phyloP scores from a whole-genome alignment of 257 asterid species.

The Capsicum rhomboideum region DNA sequence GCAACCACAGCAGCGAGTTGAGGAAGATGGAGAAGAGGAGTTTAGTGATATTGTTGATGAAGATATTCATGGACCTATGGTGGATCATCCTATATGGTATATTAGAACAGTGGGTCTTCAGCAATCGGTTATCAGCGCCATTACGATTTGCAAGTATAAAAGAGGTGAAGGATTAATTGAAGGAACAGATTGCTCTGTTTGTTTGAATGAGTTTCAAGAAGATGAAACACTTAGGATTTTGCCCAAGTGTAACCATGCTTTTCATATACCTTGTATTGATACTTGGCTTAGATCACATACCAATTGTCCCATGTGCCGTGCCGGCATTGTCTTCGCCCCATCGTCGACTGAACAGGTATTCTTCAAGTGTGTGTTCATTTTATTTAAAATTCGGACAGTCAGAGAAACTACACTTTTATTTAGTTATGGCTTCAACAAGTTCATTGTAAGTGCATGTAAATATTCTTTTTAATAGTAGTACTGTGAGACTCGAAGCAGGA shows the following conservation, averaged over 20 bases:
- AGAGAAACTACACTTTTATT: background rate
- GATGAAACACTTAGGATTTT: slow-evolving; percentile 53
- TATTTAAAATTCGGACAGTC: background rate
- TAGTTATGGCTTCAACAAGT: background rate
- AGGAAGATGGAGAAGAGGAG: slow-evolving; percentile 6
- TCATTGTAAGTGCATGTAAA: background rate
- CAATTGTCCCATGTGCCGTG: slow-evolving; percentile 78
- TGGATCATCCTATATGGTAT: slow-evolving; percentile 76
- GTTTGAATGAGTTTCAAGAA: slow-evolving; percentile 65
- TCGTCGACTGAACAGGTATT: slow-evolving; percentile 2
- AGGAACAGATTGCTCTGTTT: slow-evolving; percentile 70
- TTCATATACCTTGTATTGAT: slow-evolving; percentile 71
- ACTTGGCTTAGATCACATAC: slow-evolving; percentile 85
- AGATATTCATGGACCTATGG: slow-evolving; percentile 40
- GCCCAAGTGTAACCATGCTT: slow-evolving; percentile 82
- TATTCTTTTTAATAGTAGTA: background rate
- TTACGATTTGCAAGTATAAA: slow-evolving; percentile 48
- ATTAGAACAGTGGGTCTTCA: slow-evolving; percentile 66
- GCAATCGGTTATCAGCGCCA: slow-evolving; percentile 50
- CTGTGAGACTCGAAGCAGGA: background rate
- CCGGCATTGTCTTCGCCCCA: slow-evolving; percentile 28
- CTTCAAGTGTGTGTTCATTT: background rate
- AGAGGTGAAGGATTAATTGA: slow-evolving; percentile 53
- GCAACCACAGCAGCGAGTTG: background rate
- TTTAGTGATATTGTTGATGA: slow-evolving; percentile 26